A percentile compares a stretch with the other conserved stretches of the same genome.
These are phyloP conservation scores for Pythium inflatum DNA, from an alignment of 352 stramenopile genomes.

Conservation along the genomic window DNA sequence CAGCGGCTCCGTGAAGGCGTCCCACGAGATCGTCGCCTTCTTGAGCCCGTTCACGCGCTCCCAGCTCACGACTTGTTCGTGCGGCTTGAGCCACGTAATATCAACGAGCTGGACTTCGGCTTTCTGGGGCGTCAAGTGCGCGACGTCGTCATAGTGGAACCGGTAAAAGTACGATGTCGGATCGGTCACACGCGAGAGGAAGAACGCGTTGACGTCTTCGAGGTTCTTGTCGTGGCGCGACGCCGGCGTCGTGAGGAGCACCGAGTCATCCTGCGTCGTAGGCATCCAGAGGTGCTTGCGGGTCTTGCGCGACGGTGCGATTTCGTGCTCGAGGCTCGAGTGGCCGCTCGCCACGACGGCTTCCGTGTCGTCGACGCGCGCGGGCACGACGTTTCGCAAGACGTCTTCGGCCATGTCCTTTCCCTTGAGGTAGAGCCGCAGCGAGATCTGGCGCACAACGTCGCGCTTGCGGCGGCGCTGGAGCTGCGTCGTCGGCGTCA, in stretches of 20 bases:
- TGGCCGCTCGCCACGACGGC: slow-evolving; percentile 35
- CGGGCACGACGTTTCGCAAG: slow-evolving; percentile 60
- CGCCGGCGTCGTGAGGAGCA: slow-evolving; percentile 40
- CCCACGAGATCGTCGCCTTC: slow-evolving; percentile 79
- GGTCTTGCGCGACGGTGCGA: slow-evolving; percentile 62
- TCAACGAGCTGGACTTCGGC: slow-evolving; percentile 82
- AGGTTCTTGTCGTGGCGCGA: slow-evolving; percentile 17
- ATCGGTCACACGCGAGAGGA: slow-evolving; percentile 79
- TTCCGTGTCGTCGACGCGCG: slow-evolving; percentile 66
- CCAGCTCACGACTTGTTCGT: slow-evolving; percentile 83
- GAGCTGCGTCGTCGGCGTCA: slow-evolving; percentile 29
- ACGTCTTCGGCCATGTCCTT: slow-evolving; percentile 69
- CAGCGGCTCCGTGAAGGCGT: slow-evolving; percentile 80
- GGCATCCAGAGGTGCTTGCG: slow-evolving; percentile 76
- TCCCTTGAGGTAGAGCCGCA: slow-evolving; percentile 77
- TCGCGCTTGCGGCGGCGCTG: slow-evolving; percentile 58
- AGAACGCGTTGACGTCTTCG: slow-evolving; percentile 71
- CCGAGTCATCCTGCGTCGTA: slow-evolving; percentile 78
- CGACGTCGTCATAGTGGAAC: slow-evolving; percentile 73
- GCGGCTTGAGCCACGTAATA: slow-evolving; percentile 81
- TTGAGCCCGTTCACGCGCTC: slow-evolving; percentile 78
- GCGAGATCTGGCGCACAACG: slow-evolving; percentile 75
- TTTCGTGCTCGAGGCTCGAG: slow-evolving; percentile 70
- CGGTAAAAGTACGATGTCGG: slow-evolving; percentile 88
- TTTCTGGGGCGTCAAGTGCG: slow-evolving; percentile 72